Evolutionary conservation across 192 early-diverging fungal species (phyloP).

Genomic region (Gamsiella multidivaricata): DNA sequence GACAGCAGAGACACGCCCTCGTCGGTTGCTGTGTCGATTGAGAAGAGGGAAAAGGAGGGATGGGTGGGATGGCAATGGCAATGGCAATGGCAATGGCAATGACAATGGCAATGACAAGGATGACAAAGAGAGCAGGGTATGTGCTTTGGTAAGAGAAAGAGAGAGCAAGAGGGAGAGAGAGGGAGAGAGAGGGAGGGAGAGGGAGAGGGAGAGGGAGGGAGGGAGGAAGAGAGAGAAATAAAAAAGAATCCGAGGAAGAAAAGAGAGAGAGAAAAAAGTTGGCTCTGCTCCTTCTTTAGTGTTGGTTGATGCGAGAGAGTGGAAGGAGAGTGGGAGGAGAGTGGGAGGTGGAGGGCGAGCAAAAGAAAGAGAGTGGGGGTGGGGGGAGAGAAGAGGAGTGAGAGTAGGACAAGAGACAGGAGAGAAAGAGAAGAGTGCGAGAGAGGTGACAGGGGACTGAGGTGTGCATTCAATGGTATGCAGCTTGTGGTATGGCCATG

Average conservation of each 20-base stretch:
- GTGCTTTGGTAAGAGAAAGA: background rate
- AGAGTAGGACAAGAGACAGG: too few species aligned
- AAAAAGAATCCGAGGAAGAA: background rate
- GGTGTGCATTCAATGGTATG: too few species aligned
- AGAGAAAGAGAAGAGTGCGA: too few species aligned
- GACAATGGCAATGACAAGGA: background rate
- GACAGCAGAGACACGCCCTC: too few species aligned
- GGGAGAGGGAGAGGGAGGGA: background rate
- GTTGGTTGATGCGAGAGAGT: background rate
- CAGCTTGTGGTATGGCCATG: too few species aligned
- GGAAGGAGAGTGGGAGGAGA: background rate
- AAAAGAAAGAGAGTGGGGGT: background rate
- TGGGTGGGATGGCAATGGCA: background rate
- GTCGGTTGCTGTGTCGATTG: constrained; percentile 7
- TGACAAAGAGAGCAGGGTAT: background rate
- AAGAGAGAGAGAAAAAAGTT: background rate
- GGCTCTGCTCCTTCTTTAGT: too few species aligned
- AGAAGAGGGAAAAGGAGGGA: background rate
- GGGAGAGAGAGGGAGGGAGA: background rate
- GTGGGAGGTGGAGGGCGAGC: background rate
- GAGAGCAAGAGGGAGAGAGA: constrained; percentile 1
- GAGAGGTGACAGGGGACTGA: too few species aligned
- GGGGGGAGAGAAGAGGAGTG: background rate
- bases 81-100: background rate
- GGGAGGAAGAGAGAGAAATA: background rate